phyloP scores from a whole-genome alignment of 805 yeast species.

The Debaryomyces maramus region DNA sequence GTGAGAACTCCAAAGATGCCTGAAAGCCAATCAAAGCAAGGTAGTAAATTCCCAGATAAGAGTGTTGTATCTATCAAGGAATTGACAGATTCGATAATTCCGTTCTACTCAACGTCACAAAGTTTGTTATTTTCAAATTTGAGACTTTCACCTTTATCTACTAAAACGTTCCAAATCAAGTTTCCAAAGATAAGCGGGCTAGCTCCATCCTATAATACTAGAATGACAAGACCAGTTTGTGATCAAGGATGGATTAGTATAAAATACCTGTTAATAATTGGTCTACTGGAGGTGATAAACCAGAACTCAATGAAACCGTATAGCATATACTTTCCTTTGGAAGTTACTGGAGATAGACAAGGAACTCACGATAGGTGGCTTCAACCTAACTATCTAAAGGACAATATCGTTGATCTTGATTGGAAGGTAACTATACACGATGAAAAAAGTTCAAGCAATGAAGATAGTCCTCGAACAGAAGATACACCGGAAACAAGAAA shows the following conservation, averaged over 20 bases:
- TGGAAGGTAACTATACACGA: constrained; percentile 26
- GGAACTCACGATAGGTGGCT: constrained; percentile 29
- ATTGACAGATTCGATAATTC: constrained; percentile 32
- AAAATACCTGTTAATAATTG: constrained; percentile 36
- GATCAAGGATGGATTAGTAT: constrained; percentile 42
- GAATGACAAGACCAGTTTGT: constrained; percentile 40
- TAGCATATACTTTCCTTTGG: constrained; percentile 38
- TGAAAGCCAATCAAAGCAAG: constrained; percentile 7
- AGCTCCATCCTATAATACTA: constrained; percentile 43
- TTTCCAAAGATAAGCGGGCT: constrained; percentile 23
- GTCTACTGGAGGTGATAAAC: constrained; percentile 21
- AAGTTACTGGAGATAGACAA: constrained; percentile 23
- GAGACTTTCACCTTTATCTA: constrained; percentile 16
- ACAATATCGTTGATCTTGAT: constrained; percentile 22
- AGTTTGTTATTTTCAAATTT: constrained; percentile 37
- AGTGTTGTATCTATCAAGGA: constrained; percentile 21
- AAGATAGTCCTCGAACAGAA: not conserved
- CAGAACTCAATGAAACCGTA: constrained; percentile 13
- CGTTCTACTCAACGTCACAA: constrained; percentile 43
- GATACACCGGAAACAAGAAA: constrained; percentile 12
- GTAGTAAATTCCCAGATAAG: constrained; percentile 1
- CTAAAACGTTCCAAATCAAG: constrained; percentile 21
- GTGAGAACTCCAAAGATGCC: constrained; percentile 7
- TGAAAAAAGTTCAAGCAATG: constrained; percentile 4
- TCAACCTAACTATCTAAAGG: constrained; percentile 28